Conservation (phyloP, 2,329 filamentous ascomycete genomes). For the Diplocarpon rosae region DNA sequence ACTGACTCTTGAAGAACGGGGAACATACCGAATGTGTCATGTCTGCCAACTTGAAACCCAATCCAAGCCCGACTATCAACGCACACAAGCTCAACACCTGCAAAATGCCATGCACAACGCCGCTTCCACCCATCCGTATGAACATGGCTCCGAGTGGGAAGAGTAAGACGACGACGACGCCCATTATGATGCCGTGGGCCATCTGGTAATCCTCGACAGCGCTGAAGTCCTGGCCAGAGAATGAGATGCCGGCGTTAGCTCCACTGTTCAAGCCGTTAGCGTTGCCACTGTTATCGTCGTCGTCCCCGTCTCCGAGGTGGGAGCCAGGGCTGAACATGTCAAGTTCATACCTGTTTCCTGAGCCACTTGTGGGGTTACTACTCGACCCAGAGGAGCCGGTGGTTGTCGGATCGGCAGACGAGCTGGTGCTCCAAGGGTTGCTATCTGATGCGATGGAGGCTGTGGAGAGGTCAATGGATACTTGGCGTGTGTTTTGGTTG, state of each 20-base stretch:
- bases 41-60: slow-evolving; percentile 40
- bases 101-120: slow-evolving; percentile 41
- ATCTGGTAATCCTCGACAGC: slow-evolving; percentile 14
- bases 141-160: slow-evolving; percentile 50
- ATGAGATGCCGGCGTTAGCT: neutral
- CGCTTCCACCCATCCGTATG: slow-evolving; percentile 45
- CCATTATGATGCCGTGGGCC: slow-evolving; percentile 51
- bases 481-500: slow-evolving; percentile 4
- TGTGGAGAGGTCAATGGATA: slow-evolving; percentile 20
- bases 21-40: slow-evolving; percentile 34
- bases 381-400: slow-evolving; percentile 4
- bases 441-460: slow-evolving; percentile 16
- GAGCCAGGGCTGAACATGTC: no score
- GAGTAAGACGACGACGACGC: slow-evolving; percentile 44
- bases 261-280: neutral
- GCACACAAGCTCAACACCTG: slow-evolving; percentile 43
- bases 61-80: slow-evolving; percentile 49
- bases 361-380: neutral
- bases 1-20: neutral
- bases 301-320: neutral
- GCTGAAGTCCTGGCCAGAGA: neutral
- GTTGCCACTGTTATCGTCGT: neutral
- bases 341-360: neutral
- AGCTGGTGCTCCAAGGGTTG: slow-evolving; percentile 19
- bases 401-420: slow-evolving; percentile 1